Percentiles rank a stretch among this genome's conserved stretches.
Conservation (phyloP, 805 yeast species). For the Blastobotrys robertii region DNA sequence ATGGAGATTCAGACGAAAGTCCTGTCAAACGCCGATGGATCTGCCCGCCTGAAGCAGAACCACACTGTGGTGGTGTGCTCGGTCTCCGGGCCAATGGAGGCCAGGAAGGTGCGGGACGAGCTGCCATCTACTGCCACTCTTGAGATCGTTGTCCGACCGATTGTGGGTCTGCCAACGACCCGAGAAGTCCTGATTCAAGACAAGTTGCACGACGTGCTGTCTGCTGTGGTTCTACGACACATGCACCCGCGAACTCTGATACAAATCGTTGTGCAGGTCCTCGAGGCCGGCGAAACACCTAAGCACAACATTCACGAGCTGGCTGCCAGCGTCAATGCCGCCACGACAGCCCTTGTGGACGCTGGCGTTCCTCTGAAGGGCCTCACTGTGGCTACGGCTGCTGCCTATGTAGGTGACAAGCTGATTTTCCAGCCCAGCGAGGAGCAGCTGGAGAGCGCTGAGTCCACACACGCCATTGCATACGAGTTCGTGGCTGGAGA, state of each 20-base stretch:
- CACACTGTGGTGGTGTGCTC: constrained; percentile 56
- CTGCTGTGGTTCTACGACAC: constrained; percentile 48
- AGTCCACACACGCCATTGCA: constrained; percentile 59
- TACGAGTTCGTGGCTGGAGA: constrained; percentile 46
- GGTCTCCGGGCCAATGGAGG: constrained; percentile 87
- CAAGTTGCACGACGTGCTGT: constrained; percentile 50
- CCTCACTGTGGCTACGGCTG: constrained; percentile 50
- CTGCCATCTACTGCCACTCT: constrained; percentile 67
- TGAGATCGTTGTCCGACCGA: constrained; percentile 72
- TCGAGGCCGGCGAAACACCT: constrained; percentile 42
- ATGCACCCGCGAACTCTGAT: constrained; percentile 72
- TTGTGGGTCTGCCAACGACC: constrained; percentile 58
- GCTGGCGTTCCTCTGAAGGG: constrained; percentile 62
- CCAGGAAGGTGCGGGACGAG: constrained; percentile 65
- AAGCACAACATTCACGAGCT: constrained; percentile 40
- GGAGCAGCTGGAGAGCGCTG: constrained; percentile 33
- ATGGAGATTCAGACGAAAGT: constrained; percentile 16
- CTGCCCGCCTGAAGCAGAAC: constrained; percentile 48
- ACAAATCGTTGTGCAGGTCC: constrained; percentile 57
- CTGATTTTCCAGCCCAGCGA: constrained; percentile 36
- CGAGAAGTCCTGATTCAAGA: constrained; percentile 73
- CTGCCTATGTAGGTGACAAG: constrained; percentile 31
- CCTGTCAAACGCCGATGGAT: constrained; percentile 68
- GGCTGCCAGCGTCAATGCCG: constrained; percentile 62
- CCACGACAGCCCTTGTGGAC: constrained; percentile 66